A percentile compares a stretch with the other conserved stretches of the same genome.
These are phyloP conservation scores for Smithsoniella earleae DNA, from an alignment of 163 green algal species.

Conservation along the genomic window DNA sequence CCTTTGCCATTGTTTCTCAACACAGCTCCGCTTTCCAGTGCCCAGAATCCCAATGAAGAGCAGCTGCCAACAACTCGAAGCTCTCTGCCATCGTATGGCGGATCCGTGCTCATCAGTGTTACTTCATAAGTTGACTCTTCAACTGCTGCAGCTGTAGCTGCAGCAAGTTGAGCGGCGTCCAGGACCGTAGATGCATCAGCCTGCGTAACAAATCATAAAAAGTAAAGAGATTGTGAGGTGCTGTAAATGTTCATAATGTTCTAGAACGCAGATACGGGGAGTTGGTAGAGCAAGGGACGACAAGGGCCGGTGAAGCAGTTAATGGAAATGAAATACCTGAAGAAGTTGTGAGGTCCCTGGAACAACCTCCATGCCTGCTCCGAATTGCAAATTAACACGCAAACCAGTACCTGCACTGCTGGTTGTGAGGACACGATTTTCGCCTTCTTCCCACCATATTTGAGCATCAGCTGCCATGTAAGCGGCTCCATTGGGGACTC, in stretches of 20 bases:
- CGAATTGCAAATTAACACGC: not conserved
- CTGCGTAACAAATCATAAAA: not conserved
- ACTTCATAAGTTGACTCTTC: conserved; percentile 3
- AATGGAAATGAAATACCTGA: not conserved
- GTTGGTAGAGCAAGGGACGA: not conserved
- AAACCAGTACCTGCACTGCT: not conserved
- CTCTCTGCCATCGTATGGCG: not conserved
- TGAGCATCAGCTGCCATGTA: not conserved
- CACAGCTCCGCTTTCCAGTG: not conserved
- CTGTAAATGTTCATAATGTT: not conserved
- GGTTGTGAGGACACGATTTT: conserved; percentile 22
- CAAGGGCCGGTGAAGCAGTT: not conserved
- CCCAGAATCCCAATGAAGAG: conserved; percentile 10
- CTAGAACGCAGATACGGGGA: not conserved
- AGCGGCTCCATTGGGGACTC: not conserved
- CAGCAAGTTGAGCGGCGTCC: conserved; percentile 11
- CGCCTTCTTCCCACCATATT: not conserved
- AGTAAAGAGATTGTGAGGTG: not conserved
- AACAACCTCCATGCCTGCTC: not conserved
- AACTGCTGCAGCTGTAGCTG: not conserved
- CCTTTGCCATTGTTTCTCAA: not conserved
- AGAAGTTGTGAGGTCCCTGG: not conserved
- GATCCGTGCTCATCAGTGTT: not conserved
- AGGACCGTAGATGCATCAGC: conserved; percentile 11
- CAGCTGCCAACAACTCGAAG: conserved; percentile 27